Evolutionary conservation across 768 basidiomycete species (phyloP).

Genomic region (Krasilnikovozyma curviuscula): DNA sequence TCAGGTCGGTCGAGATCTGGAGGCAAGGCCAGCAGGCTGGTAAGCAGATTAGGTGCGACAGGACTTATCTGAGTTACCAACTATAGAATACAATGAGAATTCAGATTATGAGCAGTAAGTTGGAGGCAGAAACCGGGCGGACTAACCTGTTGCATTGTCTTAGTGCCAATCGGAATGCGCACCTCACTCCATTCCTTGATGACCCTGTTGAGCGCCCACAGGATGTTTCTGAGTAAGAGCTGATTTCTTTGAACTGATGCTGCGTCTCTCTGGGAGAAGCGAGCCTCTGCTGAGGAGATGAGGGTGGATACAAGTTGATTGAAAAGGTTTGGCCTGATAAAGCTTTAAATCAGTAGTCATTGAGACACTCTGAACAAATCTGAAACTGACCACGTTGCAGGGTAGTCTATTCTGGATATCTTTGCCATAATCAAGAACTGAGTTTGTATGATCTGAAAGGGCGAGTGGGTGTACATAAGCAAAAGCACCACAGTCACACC

Average conservation of each 20-base stretch:
- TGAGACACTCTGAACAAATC: background rate
- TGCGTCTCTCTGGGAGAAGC: background rate
- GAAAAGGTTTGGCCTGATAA: slow-evolving; percentile 2
- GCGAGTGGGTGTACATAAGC: background rate
- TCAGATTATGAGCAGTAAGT: no score
- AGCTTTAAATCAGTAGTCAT: background rate
- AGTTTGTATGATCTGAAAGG: background rate
- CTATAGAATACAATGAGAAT: no score
- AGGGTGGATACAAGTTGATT: background rate
- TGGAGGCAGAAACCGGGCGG: no score
- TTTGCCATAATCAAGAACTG: slow-evolving; percentile 7
- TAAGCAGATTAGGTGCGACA: no score
- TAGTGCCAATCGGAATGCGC: slow-evolving; percentile 4
- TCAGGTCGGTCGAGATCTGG: background rate
- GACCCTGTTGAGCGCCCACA: background rate
- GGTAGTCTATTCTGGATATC: slow-evolving; percentile 1
- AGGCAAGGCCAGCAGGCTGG: background rate
- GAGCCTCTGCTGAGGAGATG: background rate
- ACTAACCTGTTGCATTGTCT: background rate
- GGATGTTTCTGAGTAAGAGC: background rate
- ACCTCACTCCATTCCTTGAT: slow-evolving; percentile 8
- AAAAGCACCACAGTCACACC: background rate
- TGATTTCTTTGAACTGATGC: background rate
- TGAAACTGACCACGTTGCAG: background rate
- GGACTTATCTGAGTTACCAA: no score